Evolutionary conservation across 495 filamentous ascomycete species (phyloP).

Genomic region (Annulohypoxylon bovei): DNA sequence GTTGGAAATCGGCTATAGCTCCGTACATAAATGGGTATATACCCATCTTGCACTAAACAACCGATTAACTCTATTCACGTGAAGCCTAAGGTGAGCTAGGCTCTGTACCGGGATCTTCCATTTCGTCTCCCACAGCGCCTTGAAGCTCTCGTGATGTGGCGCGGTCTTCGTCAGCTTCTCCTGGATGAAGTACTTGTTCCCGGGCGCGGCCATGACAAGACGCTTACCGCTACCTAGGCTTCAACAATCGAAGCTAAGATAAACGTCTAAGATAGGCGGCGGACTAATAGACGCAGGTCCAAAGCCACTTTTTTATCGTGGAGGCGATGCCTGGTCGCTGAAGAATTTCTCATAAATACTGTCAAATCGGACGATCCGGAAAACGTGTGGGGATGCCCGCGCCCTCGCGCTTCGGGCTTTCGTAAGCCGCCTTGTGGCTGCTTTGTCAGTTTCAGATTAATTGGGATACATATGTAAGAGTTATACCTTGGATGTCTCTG

Average conservation of each 20-base stretch:
- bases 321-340: not conserved
- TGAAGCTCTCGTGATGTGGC: constrained; percentile 71
- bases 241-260: not conserved
- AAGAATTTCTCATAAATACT: not conserved
- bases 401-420: constrained; percentile 26
- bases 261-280: not conserved
- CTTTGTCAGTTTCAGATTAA: not conserved
- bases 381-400: constrained; percentile 27
- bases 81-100: too few species aligned
- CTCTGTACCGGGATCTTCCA: constrained; percentile 70
- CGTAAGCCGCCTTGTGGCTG: not conserved
- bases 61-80: not conserved
- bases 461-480: not conserved
- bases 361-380: constrained; percentile 2
- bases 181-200: constrained; percentile 41
- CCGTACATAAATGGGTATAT: constrained; percentile 82
- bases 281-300: not conserved
- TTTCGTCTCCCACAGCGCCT: constrained; percentile 77
- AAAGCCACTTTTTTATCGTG: not conserved
- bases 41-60: constrained; percentile 63
- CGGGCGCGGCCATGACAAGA: constrained; percentile 37
- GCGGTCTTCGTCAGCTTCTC: constrained; percentile 35
- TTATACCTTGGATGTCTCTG: not conserved
- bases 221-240: not conserved
- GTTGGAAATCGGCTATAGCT: constrained; percentile 69